Evolutionary conservation across 2,329 filamentous ascomycete species (phyloP).

Genomic region (Fusarium agapanthi): DNA sequence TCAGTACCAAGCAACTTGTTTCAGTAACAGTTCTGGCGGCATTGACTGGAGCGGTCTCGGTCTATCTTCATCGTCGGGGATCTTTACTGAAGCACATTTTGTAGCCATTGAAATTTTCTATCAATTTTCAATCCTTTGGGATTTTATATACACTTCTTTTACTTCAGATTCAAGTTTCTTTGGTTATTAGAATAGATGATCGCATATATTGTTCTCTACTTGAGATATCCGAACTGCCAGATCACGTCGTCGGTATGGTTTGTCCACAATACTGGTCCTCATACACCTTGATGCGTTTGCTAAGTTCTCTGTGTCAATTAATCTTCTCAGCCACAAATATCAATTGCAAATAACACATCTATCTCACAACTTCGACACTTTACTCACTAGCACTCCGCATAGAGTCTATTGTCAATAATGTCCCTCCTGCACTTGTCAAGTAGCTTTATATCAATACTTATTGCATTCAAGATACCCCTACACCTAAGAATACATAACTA

Average conservation of each 20-base stretch:
- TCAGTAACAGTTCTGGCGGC: accelerated
- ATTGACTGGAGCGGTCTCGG: accelerated
- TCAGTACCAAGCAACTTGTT: not conserved
- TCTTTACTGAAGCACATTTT: not conserved
- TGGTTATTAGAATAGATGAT: accelerated
- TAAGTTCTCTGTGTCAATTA: accelerated
- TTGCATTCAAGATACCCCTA: not conserved
- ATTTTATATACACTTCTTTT: accelerated
- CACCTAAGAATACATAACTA: accelerated
- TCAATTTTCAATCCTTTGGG: accelerated
- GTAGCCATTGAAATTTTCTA: accelerated
- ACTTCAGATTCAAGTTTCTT: accelerated
- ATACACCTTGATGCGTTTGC: not conserved
- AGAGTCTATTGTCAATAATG: accelerated
- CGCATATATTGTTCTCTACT: accelerated
- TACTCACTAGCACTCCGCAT: accelerated
- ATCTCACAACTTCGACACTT: accelerated
- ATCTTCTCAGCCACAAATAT: accelerated
- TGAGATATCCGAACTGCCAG: accelerated
- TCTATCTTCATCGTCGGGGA: not conserved
- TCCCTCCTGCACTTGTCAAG: accelerated
- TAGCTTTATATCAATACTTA: accelerated
- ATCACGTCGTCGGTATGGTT: accelerated
- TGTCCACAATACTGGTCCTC: accelerated
- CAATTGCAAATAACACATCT: accelerated